Conservation (phyloP, 371 early-diverging fungal species). For the Nematocida homosporus region DNA sequence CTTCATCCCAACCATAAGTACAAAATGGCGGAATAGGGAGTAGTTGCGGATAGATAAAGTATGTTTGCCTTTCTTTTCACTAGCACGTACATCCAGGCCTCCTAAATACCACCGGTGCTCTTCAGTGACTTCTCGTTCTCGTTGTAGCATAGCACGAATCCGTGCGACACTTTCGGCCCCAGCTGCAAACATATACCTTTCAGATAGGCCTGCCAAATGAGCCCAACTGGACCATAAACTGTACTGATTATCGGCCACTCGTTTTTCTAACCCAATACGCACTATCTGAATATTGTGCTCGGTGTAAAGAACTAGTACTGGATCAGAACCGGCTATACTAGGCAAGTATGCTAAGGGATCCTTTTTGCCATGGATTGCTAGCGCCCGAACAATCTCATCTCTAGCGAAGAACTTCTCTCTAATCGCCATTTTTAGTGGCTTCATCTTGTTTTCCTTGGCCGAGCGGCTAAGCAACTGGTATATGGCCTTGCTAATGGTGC, state of each 20-base stretch:
- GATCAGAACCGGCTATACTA: background rate
- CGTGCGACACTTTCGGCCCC: background rate
- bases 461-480: background rate
- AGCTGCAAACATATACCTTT: background rate
- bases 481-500: background rate
- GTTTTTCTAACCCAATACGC: constrained; percentile 8
- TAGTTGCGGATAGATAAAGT: constrained; percentile 26
- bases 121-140: background rate
- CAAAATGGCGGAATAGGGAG: background rate
- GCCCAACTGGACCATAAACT: constrained; percentile 9
- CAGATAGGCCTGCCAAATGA: background rate
- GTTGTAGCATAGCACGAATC: background rate
- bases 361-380: background rate
- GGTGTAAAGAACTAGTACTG: constrained; percentile 5
- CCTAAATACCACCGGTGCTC: constrained; percentile 3
- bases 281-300: background rate
- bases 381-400: background rate
- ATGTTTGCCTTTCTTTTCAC: background rate
- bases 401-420: background rate
- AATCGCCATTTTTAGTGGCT: background rate
- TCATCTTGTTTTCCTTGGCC: background rate
- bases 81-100: constrained; percentile 2
- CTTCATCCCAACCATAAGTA: constrained; percentile 44
- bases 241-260: background rate
- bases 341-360: constrained; percentile 6